Base-by-base conservation (phyloP, 2,329 filamentous ascomycete species). In the Polychaeton citri region DNA sequence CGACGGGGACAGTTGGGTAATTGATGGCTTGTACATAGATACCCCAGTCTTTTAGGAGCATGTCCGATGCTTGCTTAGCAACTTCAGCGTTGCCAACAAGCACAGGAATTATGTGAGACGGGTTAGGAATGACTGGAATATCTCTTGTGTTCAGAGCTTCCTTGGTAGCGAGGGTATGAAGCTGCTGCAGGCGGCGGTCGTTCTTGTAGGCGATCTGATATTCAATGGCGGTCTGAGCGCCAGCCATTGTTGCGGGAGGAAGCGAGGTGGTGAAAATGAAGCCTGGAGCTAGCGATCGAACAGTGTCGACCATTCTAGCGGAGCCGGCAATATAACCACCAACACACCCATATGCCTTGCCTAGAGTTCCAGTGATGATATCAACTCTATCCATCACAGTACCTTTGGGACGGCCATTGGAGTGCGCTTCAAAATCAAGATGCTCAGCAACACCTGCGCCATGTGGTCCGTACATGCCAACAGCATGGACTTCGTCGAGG, bases 21-120 rank as follows among this genome's bases (percentile, higher is more conserved):
- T 98, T 98, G 72, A 98, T 96, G 37, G 85, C 86, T 64, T 98
- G 90, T 18, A 98, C 90, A 57, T 98, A 98, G 56, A 98, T 95
- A 42, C 78, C 75, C 66, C 94, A 82, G 47, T 93, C 81, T 47
- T 81, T 77, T 10, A 98, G 73, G 16, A 98, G 76, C 66, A 93
- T 76, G 57, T 98, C 90, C 17, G 84, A 93, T 6, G 90, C 90
- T 49, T 79, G 71, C 69, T 90, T 95, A 40, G 90, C 90, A 28
- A 92, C 66, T 61, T 90, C 87, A 32, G 90, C 90, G 53, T 93
- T 90, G 40, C 90, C 90, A 34, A 98, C 88, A 9, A 98, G 72
- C 36, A 96, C 74, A 4, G 90, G 90, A 35, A 98, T 72, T 54
- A 98, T 98, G 65, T 98, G 90, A 34, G 83, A 92, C 0, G 90